These are phyloP conservation scores for Mucor circinelloides DNA, from an alignment of 371 early-diverging fungal genomes.

Conservation along the genomic window DNA sequence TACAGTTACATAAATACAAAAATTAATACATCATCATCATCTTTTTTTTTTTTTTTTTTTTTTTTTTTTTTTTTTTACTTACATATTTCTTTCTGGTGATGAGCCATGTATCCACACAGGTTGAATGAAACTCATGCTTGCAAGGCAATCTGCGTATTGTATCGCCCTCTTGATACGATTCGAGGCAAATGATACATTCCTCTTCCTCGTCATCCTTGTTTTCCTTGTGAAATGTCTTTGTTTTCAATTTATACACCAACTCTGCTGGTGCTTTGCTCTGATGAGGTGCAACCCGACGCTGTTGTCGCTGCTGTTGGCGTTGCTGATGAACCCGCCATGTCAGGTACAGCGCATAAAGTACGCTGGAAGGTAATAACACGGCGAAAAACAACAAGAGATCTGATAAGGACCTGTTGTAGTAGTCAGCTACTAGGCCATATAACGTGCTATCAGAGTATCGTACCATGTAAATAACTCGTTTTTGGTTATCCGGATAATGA, in stretches of 20 bases:
- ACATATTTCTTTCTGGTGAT: conserved; percentile 81
- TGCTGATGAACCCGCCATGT: conserved; percentile 74
- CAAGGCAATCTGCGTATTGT: conserved; percentile 85
- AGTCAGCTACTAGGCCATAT: neutral
- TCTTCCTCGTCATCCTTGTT: conserved; percentile 50
- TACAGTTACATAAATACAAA: neutral
- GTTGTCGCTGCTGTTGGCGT: conserved; percentile 23
- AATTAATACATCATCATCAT: neutral
- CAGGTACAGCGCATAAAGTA: conserved; percentile 76
- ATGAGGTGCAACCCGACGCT: neutral
- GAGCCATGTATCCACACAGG: conserved; percentile 91
- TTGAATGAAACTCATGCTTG: conserved; percentile 90
- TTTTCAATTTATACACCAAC: neutral
- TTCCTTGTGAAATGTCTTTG: neutral
- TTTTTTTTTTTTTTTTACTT: conserved; percentile 41
- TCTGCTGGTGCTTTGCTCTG: neutral
- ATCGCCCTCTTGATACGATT: conserved; percentile 86
- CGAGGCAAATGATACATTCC: conserved; percentile 95
- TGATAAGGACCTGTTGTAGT: neutral
- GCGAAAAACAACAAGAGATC: conserved; percentile 48
- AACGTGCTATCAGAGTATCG: neutral
- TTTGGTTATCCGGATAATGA: conserved; percentile 45
- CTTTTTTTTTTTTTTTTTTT: too few species aligned
- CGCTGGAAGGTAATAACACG: conserved; percentile 73
- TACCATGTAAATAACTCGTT: conserved; percentile 55